Conservation (phyloP, 116 monocot species). For the Phalaenopsis hybrid region DNA sequence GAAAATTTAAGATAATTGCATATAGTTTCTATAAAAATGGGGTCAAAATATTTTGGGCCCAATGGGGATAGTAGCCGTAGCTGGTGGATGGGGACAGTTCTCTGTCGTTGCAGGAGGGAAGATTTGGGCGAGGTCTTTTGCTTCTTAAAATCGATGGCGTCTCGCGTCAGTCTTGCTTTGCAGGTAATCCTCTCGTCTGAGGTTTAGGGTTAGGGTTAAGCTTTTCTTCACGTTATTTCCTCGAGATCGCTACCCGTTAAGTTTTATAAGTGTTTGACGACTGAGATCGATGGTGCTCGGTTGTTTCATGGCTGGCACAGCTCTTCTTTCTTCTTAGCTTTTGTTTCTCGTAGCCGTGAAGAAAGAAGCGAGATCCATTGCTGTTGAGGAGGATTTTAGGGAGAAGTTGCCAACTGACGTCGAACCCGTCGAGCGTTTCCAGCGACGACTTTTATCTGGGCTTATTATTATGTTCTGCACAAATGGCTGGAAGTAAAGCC, state of each 20-base stretch:
- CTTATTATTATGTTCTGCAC: too few relatives aligned
- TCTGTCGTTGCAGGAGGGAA: neutral
- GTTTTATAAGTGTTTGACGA: neutral
- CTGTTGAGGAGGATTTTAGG: neutral
- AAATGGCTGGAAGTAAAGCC: too few relatives aligned
- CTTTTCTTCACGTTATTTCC: neutral
- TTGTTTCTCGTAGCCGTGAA: neutral
- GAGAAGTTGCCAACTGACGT: neutral
- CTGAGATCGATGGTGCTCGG: neutral
- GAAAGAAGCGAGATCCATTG: neutral
- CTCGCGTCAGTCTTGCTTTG: neutral
- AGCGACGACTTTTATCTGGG: too few relatives aligned
- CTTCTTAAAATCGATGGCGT: neutral
- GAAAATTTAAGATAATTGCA: too few relatives aligned
- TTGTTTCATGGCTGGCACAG: neutral
- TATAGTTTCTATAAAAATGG: too few relatives aligned
- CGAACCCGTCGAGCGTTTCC: too few relatives aligned
- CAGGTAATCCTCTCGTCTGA: slow-evolving; percentile 1
- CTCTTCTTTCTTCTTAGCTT: neutral
- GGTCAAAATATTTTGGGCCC: too few relatives aligned
- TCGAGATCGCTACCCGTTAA: neutral
- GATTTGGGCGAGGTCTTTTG: neutral
- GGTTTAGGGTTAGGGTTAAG: slow-evolving; percentile 20
- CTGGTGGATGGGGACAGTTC: slow-evolving; percentile 1
- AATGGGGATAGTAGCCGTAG: neutral